Conservation (phyloP, 2,329 filamentous ascomycete species). For the Trichoderma afroharzianum region DNA sequence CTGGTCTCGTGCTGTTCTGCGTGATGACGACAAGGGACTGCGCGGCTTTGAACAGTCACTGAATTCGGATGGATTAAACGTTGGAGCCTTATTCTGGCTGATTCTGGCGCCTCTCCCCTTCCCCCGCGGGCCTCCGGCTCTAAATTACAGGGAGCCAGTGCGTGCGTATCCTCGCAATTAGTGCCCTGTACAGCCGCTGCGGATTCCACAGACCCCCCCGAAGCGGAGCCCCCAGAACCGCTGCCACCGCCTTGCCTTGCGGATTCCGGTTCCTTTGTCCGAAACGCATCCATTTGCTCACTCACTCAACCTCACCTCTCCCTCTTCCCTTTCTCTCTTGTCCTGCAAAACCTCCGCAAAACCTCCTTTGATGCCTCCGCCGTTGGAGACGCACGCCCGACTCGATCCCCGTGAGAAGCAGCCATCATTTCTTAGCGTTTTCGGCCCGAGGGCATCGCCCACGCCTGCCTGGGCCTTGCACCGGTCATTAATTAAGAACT, state of each 20-base stretch:
- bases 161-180: background rate
- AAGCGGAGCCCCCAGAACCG: constrained; percentile 4
- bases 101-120: background rate
- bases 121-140: no score
- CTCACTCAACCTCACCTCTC: constrained; percentile 4
- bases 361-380: constrained; percentile 10
- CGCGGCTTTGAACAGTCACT: background rate
- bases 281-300: background rate
- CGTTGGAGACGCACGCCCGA: background rate
- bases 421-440: background rate
- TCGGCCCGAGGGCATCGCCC: constrained; percentile 7
- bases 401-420: background rate
- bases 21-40: constrained; percentile 13
- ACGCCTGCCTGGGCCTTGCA: background rate
- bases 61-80: background rate
- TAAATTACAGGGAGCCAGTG: background rate
- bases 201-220: constrained; percentile 12
- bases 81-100: background rate
- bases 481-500: background rate
- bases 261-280: background rate
- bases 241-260: background rate
- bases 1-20: constrained; percentile 2
- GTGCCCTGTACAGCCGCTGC: background rate
- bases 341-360: background rate
- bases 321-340: background rate